Base-by-base conservation (phyloP, 1,284 basidiomycete species). In the Moniliophthora roreri region DNA sequence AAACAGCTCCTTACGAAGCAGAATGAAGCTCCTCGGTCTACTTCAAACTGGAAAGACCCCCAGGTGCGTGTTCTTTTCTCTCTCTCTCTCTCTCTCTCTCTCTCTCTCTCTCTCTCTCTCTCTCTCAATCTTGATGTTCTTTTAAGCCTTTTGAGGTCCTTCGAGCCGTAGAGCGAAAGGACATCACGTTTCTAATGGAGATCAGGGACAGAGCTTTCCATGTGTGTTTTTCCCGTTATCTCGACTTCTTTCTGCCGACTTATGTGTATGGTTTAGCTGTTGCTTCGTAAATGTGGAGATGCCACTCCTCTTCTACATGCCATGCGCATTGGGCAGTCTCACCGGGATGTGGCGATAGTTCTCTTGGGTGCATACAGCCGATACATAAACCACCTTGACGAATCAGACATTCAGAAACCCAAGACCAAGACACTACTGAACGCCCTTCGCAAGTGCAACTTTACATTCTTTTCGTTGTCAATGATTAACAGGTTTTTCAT, bases 291-390 rank as follows among this genome's bases (percentile, higher is more conserved):
- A 62, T 80, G 82, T 20, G 89, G 89, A 5, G 84, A 87, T 52
- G 82, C 80, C 23, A 90, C 89, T 0, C 89, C 89, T 10, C 76
- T 92, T 5, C 75, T 92, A 18, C 88, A 92, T 63, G 88, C 89
- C 0, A 89, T 92, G 81, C 78, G 89, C 15, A 86, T 91, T 36
- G 89, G 90, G 20, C 74, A 78, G 57, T 80, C 82, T 32, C 85
- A 91, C 61, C 75, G 81, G 57, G 89, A 91, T 37, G 81, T 92
- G 9, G 84, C 89, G 3, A 87, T 93, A 53, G 61, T 91, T 9
- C 72, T 93, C 2, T 65, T 92, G 6, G 90, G 90, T 21, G 88
- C 90, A 15, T 88, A 92, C 62, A 91, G 89, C 16, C 80, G 89
- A 23, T 93, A 82, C 73, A 79, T 93, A 56, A 93, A 93, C 64